Evolutionary conservation across 257 asterid species (phyloP), one percentile per base, ranked within the genome.

Genomic region (Buddleja alternifolia): DNA sequence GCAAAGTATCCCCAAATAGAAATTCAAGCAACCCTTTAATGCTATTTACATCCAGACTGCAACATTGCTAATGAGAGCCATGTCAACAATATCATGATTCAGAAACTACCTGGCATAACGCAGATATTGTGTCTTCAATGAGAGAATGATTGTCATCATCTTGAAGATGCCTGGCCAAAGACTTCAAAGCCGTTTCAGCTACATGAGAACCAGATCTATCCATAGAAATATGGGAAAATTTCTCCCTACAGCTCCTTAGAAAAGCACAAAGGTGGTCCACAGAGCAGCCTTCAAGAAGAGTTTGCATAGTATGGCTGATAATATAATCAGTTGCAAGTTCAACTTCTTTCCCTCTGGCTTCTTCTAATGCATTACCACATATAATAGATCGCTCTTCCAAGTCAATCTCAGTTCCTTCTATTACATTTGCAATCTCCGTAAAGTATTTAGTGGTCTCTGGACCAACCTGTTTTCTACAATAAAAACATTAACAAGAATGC

Each of bases 131-230:
- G 57, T 84, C 83, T 71, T 83, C 83, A 64, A 90, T 75, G 63
- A 87, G 76, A 59, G 87, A 78, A 40, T 85, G 76, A 50, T 69
- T 80, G 66, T 80, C 96, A 24, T 59, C 59, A 70, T 90, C 87
- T 68, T 81, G 89, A 77, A 90, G 96, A 75, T 93, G 95, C 61
- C 74, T 50, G 53, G 88, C 83, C 82, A 93, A 72, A 65, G 97
- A 84, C 83, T 85, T 93, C 59, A 93, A 73, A 59, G 97, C 93
- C 20, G 99, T 81, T 80, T 93, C 99, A 67, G 88, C 97, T 24
- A 93, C 99, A 70, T 93, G 99, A 58, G 99, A 93, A 76, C 99
- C 97, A 11, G 97, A 93, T 73, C 88, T 85, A 78, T 93, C 97
- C 79, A 74, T 81, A 16, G 90, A 83, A 64, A 93, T 89, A 12